Base-by-base conservation (phyloP, 495 filamentous ascomycete genomes). In the Aspergillus cristatus region DNA sequence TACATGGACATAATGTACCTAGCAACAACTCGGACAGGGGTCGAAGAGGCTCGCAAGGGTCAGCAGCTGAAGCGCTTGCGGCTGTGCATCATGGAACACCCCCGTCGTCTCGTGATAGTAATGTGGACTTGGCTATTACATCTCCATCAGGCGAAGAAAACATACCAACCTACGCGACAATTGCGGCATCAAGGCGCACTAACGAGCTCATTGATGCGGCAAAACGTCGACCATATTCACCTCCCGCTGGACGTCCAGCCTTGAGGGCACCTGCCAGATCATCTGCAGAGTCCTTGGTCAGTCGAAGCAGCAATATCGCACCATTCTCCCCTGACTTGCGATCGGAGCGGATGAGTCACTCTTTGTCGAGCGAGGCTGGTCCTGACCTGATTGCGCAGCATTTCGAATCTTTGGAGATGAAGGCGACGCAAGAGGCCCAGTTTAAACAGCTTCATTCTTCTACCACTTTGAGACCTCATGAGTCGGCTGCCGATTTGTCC, bases 361-460 rank as follows among this genome's bases (percentile, higher is more conserved):
- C 62, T n/a, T 58, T 57, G 1, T 60, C 62, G 17, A 67, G 60
- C 41, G 65, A 67, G 25, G 54, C 63, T 20, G 60, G 60, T 1
- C 37, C 43, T 6, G 46, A 52, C 1, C 24, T 37, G 15, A 24
- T 46, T 16, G 34, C 29, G 1, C 45, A 53, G 8, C 40, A 50
- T 5, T 24, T 60, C 6, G 33, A 35, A 7, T 50, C 40, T 1
- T 18, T 56, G 20, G 51, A 57, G 24, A 29, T 58, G 6, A 43
- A 51, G 12, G 54, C 56, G 17, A 45, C 49, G 1, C 48, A 53
- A 10, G 53, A 37, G 10, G 52, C 53, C 22, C 52, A 39, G 5
- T 36, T 46, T 24, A 42, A 54, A n/a, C 47, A 53, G 18, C 56
- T 58, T n/a, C 51, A 54, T 18, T 26, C 47, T 6, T 57, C 60